phyloP scores from a whole-genome alignment of 2,329 filamentous ascomycete genomes.

The Ophiostoma piceae region DNA sequence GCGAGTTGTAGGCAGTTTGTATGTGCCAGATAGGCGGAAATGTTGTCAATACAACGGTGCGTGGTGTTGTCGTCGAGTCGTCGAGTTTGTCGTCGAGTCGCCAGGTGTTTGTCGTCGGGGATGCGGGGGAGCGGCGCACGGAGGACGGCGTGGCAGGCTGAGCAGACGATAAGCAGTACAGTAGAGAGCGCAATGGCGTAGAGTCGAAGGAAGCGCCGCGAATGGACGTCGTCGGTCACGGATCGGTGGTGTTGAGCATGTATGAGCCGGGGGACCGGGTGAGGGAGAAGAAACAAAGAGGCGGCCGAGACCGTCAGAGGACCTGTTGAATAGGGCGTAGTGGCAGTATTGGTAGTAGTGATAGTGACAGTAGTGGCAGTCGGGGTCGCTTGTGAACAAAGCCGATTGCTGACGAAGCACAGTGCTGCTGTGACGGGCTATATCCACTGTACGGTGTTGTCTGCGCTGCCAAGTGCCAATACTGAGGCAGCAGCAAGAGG shows the following conservation, averaged over 20 bases:
- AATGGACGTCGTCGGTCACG: not conserved
- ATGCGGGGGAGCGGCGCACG: not conserved
- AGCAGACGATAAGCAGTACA: not conserved
- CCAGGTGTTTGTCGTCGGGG: not conserved
- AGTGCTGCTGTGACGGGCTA: not conserved
- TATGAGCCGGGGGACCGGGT: conserved; percentile 9
- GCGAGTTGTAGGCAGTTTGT: not conserved
- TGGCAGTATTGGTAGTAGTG: not conserved
- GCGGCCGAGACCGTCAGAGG: conserved; percentile 10
- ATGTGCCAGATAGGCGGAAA: not conserved
- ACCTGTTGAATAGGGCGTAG: not conserved
- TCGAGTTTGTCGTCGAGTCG: not conserved
- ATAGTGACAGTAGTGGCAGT: too few relatives aligned
- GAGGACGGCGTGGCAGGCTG: not conserved
- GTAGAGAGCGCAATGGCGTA: not conserved
- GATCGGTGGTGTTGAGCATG: not conserved
- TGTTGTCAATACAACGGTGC: not conserved
- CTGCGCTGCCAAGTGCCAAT: not conserved
- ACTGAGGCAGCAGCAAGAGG: not conserved
- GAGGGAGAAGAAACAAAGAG: not conserved
- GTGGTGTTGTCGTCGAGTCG: not conserved
- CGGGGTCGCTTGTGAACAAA: too few relatives aligned
- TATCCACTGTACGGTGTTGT: not conserved
- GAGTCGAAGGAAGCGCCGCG: not conserved
- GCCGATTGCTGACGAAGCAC: conserved; percentile 5